phyloP scores from a whole-genome alignment of 1,139 yeast species.

The Blastobotrys persicus region DNA sequence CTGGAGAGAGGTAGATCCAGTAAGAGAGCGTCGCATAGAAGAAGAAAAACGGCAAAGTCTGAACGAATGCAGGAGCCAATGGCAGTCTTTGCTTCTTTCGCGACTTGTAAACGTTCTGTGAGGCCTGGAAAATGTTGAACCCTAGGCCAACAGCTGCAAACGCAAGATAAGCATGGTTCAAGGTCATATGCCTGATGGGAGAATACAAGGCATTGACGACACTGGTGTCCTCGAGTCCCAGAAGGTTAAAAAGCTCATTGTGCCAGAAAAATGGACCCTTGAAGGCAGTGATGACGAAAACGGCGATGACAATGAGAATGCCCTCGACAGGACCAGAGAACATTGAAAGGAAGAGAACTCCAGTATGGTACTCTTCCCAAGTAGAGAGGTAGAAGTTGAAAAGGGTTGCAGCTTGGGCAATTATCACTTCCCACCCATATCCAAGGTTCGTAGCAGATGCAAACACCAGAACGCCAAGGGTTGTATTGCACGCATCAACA shows the following conservation, averaged over 20 bases:
- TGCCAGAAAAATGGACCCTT: constrained; percentile 66
- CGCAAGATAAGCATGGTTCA: constrained; percentile 47
- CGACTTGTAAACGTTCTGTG: constrained; percentile 61
- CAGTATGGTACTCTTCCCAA: constrained; percentile 96
- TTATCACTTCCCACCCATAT: constrained; percentile 57
- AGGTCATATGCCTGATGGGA: constrained; percentile 19
- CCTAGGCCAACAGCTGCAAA: constrained; percentile 57
- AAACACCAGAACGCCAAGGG: constrained; percentile 70
- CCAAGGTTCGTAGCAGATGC: constrained; percentile 75
- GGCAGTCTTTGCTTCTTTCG: constrained; percentile 42
- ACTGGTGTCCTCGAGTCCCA: constrained; percentile 8
- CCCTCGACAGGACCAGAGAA: constrained; percentile 97
- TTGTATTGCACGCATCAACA: constrained; percentile 84
- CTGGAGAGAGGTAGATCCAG: constrained; percentile 47
- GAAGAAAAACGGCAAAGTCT: constrained; percentile 66
- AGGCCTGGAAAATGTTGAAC: constrained; percentile 72
- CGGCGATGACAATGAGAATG: constrained; percentile 58
- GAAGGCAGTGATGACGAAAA: constrained; percentile 62
- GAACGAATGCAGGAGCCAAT: constrained; percentile 50
- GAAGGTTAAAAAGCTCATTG: constrained; percentile 28
- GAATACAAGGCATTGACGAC: constrained; percentile 9
- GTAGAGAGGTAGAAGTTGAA: constrained; percentile 83
- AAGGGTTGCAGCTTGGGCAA: constrained; percentile 73
- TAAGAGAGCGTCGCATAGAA: constrained; percentile 58
- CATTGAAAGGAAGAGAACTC: constrained; percentile 70